Percentiles rank a stretch among this genome's conserved stretches.
These are phyloP conservation scores for Lentinula guzmanii DNA, from an alignment of 768 basidiomycete species.

Conservation along the genomic window DNA sequence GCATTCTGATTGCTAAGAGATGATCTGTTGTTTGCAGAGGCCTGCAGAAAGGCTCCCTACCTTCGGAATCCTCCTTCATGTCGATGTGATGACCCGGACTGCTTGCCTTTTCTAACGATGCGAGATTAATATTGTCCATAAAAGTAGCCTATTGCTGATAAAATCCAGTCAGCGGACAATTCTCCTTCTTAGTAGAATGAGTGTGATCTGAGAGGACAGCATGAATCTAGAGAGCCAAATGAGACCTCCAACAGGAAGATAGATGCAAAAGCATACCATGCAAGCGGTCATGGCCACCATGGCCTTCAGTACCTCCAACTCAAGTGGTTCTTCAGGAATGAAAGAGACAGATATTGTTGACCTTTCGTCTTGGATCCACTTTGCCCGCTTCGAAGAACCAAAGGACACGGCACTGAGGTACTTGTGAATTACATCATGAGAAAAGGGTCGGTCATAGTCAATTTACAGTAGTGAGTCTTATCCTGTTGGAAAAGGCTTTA, in stretches of 20 bases:
- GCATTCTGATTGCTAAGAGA: background rate
- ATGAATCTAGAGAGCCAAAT: background rate
- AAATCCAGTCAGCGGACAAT: background rate
- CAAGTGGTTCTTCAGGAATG: background rate
- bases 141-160: no score
- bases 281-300: background rate
- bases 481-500: constrained; percentile 14
- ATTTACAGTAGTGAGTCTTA: constrained; percentile 16
- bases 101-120: no score
- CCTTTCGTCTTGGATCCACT: background rate
- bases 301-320: background rate
- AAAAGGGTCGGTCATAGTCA: background rate
- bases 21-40: background rate
- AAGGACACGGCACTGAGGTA: background rate
- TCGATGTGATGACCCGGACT: background rate
- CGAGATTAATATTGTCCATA: no score
- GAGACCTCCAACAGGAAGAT: background rate
- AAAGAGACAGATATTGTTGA: background rate
- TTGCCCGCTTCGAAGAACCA: background rate
- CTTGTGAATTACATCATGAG: background rate
- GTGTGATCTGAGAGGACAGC: background rate
- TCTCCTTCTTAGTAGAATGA: background rate
- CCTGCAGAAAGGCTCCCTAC: background rate
- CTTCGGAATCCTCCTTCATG: background rate
- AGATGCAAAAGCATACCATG: background rate